Conservation (phyloP, 345 rosid genomes). For the Laguncularia racemosa region DNA sequence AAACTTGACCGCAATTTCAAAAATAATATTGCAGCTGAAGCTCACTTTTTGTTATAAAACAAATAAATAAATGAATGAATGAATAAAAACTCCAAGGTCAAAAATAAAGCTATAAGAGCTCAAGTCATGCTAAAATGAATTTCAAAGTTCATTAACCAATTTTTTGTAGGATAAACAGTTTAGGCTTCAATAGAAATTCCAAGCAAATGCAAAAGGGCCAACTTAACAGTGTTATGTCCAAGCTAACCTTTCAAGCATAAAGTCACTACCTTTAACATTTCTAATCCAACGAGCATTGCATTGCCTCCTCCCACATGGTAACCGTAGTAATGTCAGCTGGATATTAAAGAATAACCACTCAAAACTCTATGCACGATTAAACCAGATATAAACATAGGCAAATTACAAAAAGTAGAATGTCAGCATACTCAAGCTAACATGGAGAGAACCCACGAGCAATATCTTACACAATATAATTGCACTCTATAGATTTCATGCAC, state of each 20-base stretch:
- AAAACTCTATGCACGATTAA: background rate
- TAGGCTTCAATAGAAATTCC: constrained; percentile 1
- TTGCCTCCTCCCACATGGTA: constrained; percentile 19
- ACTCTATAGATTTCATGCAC: too few species aligned
- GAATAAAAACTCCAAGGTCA: background rate
- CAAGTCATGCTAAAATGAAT: too few species aligned
- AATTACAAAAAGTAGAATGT: constrained; percentile 6
- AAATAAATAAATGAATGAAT: too few species aligned
- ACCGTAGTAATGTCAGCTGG: constrained; percentile 34
- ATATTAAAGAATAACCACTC: constrained; percentile 9
- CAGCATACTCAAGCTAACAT: constrained; percentile 4
- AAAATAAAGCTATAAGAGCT: background rate
- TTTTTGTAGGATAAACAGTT: too few species aligned
- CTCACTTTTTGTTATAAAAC: background rate
- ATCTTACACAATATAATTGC: too few species aligned
- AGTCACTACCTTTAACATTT: constrained; percentile 42
- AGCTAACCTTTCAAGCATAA: background rate
- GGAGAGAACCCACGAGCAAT: background rate
- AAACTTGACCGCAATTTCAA: background rate
- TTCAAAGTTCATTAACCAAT: too few species aligned
- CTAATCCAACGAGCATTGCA: constrained; percentile 25
- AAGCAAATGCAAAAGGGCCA: background rate
- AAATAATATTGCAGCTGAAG: constrained; percentile 1
- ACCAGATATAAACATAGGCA: constrained; percentile 5
- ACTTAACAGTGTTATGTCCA: background rate